These are phyloP conservation scores for Aspergillus sparsus DNA, from an alignment of 495 filamentous ascomycete species.

Conservation along the genomic window DNA sequence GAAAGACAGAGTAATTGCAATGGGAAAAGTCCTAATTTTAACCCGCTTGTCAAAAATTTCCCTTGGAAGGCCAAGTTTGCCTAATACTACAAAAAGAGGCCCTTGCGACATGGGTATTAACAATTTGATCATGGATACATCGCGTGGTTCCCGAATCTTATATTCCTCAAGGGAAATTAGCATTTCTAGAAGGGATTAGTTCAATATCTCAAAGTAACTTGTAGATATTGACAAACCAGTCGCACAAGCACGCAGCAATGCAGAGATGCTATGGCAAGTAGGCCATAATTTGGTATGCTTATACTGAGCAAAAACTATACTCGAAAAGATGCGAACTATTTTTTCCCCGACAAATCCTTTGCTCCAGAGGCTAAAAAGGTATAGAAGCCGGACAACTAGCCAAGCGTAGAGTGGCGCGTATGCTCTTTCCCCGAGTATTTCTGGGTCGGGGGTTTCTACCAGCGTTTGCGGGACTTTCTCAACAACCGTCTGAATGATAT, in stretches of 20 bases:
- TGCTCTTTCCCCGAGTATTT: slow-evolving; percentile 48
- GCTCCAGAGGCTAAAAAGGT: slow-evolving; percentile 31
- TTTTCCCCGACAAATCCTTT: slow-evolving; percentile 32
- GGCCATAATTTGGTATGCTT: slow-evolving; percentile 36
- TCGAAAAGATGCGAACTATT: slow-evolving; percentile 34
- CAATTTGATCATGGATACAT: slow-evolving; percentile 17
- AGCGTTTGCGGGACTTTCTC: slow-evolving; percentile 72
- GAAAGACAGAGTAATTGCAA: slow-evolving; percentile 28
- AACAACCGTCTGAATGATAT: slow-evolving; percentile 71
- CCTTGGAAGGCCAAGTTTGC: slow-evolving; percentile 35
- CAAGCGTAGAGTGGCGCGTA: slow-evolving; percentile 74
- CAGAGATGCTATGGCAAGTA: slow-evolving; percentile 32
- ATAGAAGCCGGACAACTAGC: slow-evolving; percentile 55
- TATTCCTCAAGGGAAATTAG: slow-evolving; percentile 35
- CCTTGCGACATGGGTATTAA: slow-evolving; percentile 32
- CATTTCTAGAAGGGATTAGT: slow-evolving; percentile 39
- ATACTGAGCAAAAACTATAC: slow-evolving; percentile 37
- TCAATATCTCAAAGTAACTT: background rate
- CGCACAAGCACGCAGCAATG: slow-evolving; percentile 38
- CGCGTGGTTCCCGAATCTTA: slow-evolving; percentile 9
- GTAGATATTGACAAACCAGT: slow-evolving; percentile 34
- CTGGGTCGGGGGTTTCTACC: slow-evolving; percentile 46
- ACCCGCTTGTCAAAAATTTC: slow-evolving; percentile 30
- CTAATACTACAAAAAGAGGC: slow-evolving; percentile 35
- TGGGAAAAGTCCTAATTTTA: slow-evolving; percentile 28